These are phyloP conservation scores for Fragaria nilgerrensis DNA, from an alignment of 306 rosid genomes.

Conservation along the genomic window DNA sequence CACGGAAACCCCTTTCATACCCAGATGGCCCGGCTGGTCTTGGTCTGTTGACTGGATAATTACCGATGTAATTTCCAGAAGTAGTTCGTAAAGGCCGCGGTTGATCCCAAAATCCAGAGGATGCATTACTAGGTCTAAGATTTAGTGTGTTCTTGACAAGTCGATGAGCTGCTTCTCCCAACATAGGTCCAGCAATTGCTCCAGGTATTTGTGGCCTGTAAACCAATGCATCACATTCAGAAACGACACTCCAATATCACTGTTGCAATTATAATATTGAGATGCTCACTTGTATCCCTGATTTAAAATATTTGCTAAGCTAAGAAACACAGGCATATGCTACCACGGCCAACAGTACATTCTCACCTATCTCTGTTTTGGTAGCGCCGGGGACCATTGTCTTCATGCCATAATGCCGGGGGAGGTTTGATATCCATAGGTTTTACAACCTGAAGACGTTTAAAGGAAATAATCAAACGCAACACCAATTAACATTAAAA, in stretches of 20 bases:
- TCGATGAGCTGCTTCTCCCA: slow-evolving; percentile 98
- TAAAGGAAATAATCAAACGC: not conserved
- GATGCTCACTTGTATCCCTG: not conserved
- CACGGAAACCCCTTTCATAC: slow-evolving; percentile 61
- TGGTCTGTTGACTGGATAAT: slow-evolving; percentile 41
- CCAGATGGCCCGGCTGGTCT: slow-evolving; percentile 69
- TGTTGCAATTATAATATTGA: not conserved
- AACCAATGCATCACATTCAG: slow-evolving; percentile 23
- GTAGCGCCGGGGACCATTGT: slow-evolving; percentile 57
- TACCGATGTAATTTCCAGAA: slow-evolving; percentile 42
- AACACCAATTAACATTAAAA: not conserved
- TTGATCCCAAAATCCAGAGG: slow-evolving; percentile 62
- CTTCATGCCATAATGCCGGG: slow-evolving; percentile 93
- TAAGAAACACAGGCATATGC: not conserved
- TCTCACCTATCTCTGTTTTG: slow-evolving; percentile 84
- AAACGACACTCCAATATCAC: not conserved
- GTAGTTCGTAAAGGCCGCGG: slow-evolving; percentile 22
- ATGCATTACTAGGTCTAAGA: slow-evolving; percentile 42
- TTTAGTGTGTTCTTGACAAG: slow-evolving; percentile 83
- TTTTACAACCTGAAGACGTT: slow-evolving; percentile 63
- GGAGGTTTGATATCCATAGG: slow-evolving; percentile 72
- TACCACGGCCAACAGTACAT: slow-evolving; percentile 15
- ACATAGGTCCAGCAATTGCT: slow-evolving; percentile 72
- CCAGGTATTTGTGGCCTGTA: slow-evolving; percentile 80
- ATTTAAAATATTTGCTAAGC: not conserved